phyloP scores from a whole-genome alignment of 192 early-diverging fungal species.

The Gonapodya prolifera region DNA sequence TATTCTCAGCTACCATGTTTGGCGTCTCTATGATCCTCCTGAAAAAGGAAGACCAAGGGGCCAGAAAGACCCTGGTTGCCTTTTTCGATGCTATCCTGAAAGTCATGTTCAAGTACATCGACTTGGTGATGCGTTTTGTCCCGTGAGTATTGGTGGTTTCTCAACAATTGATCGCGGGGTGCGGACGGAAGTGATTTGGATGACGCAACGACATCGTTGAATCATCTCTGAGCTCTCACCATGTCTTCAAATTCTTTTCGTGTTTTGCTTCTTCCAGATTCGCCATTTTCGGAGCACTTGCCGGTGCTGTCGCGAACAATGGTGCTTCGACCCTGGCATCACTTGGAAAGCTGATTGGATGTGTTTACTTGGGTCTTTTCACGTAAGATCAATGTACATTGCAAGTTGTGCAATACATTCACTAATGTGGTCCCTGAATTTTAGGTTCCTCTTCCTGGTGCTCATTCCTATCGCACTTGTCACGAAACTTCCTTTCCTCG shows the following conservation, averaged over 20 bases:
- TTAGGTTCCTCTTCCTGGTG: conserved; percentile 16
- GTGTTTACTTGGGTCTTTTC: conserved; percentile 41
- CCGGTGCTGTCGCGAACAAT: conserved; percentile 42
- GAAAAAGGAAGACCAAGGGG: background rate
- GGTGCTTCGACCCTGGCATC: conserved; percentile 39
- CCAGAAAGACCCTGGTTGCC: background rate
- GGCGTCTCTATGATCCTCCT: background rate
- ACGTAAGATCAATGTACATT: too few relatives aligned
- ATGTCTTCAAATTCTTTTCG: too few relatives aligned
- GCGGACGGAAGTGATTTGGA: too few relatives aligned
- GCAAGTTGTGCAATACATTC: too few relatives aligned
- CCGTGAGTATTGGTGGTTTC: too few relatives aligned
- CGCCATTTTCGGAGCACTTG: conserved; percentile 49
- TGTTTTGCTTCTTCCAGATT: too few relatives aligned
- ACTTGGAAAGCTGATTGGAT: conserved; percentile 54
- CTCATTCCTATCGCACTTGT: conserved; percentile 46
- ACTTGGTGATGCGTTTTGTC: conserved; percentile 47
- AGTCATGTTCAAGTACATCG: conserved; percentile 19
- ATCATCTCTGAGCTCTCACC: too few relatives aligned
- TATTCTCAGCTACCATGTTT: background rate
- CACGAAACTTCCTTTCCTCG: conserved; percentile 33
- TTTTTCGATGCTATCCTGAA: background rate
- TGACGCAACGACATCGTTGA: too few relatives aligned
- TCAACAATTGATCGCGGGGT: too few relatives aligned
- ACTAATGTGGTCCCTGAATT: background rate